These are phyloP conservation scores for Grosmannia huntii DNA, from an alignment of 2,329 filamentous ascomycete genomes.

Conservation along the genomic window DNA sequence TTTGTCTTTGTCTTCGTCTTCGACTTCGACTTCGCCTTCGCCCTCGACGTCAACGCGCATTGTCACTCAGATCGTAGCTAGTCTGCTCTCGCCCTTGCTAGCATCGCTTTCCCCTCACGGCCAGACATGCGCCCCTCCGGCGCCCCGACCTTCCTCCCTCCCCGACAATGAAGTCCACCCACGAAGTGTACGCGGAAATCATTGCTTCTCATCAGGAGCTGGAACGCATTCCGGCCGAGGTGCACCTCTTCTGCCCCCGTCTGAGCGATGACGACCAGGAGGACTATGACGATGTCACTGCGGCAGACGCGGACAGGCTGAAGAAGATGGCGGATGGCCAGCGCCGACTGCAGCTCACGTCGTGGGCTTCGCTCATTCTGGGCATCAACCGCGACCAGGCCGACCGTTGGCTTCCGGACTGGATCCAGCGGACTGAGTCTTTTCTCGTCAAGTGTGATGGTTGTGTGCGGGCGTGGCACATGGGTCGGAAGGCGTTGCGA, in stretches of 20 bases:
- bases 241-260: constrained; percentile 58
- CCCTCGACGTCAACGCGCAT: too few species aligned
- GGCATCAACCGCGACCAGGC: constrained; percentile 51
- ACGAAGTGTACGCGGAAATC: constrained; percentile 26
- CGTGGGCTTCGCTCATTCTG: constrained; percentile 56
- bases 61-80: not conserved
- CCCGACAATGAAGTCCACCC: constrained; percentile 20
- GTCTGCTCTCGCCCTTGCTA: not conserved
- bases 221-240: constrained; percentile 29
- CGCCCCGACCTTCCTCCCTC: not conserved
- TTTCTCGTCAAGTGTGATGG: constrained; percentile 52
- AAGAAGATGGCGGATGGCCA: constrained; percentile 47
- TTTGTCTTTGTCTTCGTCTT: too few species aligned
- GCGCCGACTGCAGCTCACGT: constrained; percentile 45
- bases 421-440: constrained; percentile 42
- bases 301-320: constrained; percentile 32
- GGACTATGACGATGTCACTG: constrained; percentile 46
- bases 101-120: not conserved
- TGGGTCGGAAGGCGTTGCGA: constrained; percentile 49
- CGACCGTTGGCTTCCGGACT: constrained; percentile 45
- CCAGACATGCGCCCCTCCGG: not conserved
- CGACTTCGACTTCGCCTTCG: too few species aligned
- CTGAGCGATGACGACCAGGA: constrained; percentile 47
- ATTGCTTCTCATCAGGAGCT: constrained; percentile 30
- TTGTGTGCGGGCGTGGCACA: constrained; percentile 65